Base-by-base conservation (phyloP, 306 rosid genomes). In the Begonia fuchsioides region DNA sequence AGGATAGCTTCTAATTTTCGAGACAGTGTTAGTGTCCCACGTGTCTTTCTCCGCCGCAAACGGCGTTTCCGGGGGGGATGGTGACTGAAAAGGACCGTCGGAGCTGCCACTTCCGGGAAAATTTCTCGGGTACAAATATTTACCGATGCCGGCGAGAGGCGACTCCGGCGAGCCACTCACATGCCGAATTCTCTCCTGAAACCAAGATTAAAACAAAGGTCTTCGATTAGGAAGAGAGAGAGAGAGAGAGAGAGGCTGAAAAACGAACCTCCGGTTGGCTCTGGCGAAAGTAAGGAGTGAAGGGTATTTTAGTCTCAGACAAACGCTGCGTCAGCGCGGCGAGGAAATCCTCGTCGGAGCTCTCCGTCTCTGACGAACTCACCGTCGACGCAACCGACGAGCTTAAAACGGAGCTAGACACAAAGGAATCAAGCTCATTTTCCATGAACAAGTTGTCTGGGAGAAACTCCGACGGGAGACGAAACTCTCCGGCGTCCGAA, bases 41-140 rank as follows among this genome's bases (percentile, higher is more conserved):
- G 78, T 71, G 65, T 83, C 87, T 38, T 85, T 67, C 8, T 55
- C 50, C 0, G 61, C 67, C 1, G 61, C 39, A 41, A 77, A 72
- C 65, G 77, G 78, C 53, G 87, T 70, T 65, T 79, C 61, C 2
- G 76, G 58, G 0, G 96, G 92, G 0, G 96, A 82, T n/a, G 40
- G 17, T 10, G 20, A 1, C 47, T 9, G 54, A 3, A 45, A 38
- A n/a, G 62, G 54, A 16, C 54, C 13, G 41, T 49, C 32, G 13
- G 54, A 48, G 11, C 50, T 47, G 14, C 50, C 45, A 13, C 3
- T 41, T n/a, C 45, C 14, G 12, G 45, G 12, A 0, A 41, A 3
- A 10, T n/a, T 41, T 10, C 45, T 41, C 14, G 12, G 3, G 14
- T 8, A 50, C 15, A 45, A 56, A 50, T 43, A 45, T 38, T 38